Conservation (phyloP, 169 alveolate species). For the Theileria sp. region DNA sequence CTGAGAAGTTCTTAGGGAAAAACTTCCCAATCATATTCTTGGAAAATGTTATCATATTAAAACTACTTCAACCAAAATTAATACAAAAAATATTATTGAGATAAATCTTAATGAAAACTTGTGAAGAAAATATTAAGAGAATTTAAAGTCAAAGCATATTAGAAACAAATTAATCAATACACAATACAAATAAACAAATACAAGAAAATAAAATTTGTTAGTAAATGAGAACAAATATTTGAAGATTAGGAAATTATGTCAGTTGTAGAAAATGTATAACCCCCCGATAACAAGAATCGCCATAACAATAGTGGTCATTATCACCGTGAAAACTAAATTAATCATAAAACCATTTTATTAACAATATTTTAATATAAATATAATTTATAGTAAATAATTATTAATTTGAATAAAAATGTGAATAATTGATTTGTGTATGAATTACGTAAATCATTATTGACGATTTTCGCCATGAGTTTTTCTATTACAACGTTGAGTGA, state of each 20-base stretch:
- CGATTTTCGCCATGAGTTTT: background rate
- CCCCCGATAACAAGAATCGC: background rate
- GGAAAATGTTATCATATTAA: background rate
- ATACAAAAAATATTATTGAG: background rate
- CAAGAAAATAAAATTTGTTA: background rate
- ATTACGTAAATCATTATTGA: background rate
- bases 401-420: too few relatives aligned
- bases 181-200: too few relatives aligned
- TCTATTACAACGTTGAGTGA: conserved; percentile 31
- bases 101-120: background rate
- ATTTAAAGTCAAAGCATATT: too few relatives aligned
- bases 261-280: background rate
- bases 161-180: background rate
- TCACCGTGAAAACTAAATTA: conserved; percentile 3
- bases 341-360: background rate
- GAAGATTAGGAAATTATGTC: background rate
- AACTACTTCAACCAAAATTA: background rate
- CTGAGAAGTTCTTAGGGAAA: background rate
- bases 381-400: too few relatives aligned
- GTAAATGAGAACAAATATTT: too few relatives aligned
- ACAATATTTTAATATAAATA: too few relatives aligned
- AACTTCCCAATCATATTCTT: conserved; percentile 6
- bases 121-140: background rate
- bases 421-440: background rate
- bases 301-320: background rate